These are phyloP conservation scores for Kitagawia praeruptora DNA, from an alignment of 129 eudicot genomes.

Conservation along the genomic window DNA sequence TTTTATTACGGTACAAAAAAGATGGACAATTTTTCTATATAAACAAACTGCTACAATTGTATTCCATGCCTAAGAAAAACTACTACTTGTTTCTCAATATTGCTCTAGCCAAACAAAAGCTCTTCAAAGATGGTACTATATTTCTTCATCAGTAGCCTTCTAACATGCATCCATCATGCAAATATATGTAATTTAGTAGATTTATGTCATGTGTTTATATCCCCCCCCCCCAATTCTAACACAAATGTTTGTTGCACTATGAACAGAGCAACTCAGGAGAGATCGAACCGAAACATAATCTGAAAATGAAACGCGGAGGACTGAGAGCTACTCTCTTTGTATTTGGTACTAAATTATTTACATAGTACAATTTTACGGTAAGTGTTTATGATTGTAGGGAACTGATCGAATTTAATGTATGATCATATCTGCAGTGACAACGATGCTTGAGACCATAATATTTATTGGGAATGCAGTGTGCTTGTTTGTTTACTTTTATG, in stretches of 20 bases:
- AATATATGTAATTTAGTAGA: neutral
- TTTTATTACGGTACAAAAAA: neutral
- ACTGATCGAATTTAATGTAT: neutral
- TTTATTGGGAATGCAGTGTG: slow-evolving; percentile 54
- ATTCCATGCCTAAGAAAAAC: neutral
- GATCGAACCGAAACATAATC: slow-evolving; percentile 17
- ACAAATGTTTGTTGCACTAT: neutral
- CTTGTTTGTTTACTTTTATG: slow-evolving; percentile 55
- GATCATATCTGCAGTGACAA: slow-evolving; percentile 37
- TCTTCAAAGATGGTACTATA: neutral
- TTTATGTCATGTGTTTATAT: neutral
- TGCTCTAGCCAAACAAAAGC: neutral
- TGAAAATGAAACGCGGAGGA: slow-evolving; percentile 39
- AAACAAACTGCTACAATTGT: neutral
- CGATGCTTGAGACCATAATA: slow-evolving; percentile 60
- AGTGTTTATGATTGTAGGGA: neutral
- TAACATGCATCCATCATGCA: neutral
- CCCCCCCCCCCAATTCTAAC: neutral
- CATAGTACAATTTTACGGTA: too few species aligned
- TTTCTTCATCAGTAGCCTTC: neutral
- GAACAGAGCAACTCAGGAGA: slow-evolving; percentile 2
- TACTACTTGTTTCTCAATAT: neutral
- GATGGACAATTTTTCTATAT: neutral
- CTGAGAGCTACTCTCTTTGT: slow-evolving; percentile 54
- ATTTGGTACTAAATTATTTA: slow-evolving; percentile 28